Evolutionary conservation across 352 stramenopile genomes (phyloP), one percentile per base, ranked within the genome.

Genomic region (Phytophthora syringae): DNA sequence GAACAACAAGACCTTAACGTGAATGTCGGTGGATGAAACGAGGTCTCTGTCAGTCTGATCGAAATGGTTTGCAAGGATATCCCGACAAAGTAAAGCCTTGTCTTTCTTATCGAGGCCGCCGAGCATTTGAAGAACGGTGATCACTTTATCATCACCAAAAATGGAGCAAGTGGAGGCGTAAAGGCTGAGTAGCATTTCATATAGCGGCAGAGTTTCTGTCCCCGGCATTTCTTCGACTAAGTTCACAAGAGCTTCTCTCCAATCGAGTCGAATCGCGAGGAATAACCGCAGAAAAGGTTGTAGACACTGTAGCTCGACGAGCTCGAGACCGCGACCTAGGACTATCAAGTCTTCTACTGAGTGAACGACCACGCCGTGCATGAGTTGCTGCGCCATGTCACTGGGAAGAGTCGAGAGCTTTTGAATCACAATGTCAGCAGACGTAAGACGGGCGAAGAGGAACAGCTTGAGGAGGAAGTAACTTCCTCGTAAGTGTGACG

Each of bases 191-290:
- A 92, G 47, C 10, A 76, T 74, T 16, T 80, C 63, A 47, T 89
- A 89, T 16, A 90, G 52, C 0, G 66, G 51, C 5, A 69, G 16
- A 0, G 75, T 64, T 52, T 70, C 69, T 2, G 74, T 56, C 0
- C 63, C 77, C 21, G 83, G 77, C 3, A 88, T 63, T 1, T 86
- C 79, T 7, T 71, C 67, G 1, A 85, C 70, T 67, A 81, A 82
- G 7, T 73, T 52, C 2, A 86, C 70, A 0, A 92, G 58, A 5
- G 62, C 30, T 15, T 71, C 21, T 20, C 77, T 67, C 45, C 64
- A 62, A 10, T 75, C 52, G 9, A 64, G 37, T 2, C 54, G 48
- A 13, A 89, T 52, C 0, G 49, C 5, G 18, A 79, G 37, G 47
- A 86, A 85, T 11, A 88, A 39, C 0, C 45, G 67, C 4, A 89